These are phyloP conservation scores for Paramarasmius palmivorus DNA, from an alignment of 1,284 basidiomycete genomes.

Conservation along the genomic window DNA sequence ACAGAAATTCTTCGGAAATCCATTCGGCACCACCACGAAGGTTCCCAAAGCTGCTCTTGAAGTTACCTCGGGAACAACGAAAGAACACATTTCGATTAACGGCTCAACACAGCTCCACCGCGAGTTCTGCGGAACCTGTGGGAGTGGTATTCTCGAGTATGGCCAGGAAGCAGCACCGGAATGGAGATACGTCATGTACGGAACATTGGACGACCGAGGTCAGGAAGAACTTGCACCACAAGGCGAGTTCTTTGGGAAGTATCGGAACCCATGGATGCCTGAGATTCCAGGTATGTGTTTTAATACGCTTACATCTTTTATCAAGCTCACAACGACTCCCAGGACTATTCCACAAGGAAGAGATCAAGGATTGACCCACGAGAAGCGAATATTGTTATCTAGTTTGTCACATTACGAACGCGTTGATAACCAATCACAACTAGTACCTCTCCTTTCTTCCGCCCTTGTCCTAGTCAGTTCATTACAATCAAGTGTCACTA, in stretches of 20 bases:
- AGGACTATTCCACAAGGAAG: constrained; percentile 1
- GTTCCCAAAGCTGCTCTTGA: constrained; percentile 2
- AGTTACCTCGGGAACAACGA: not conserved
- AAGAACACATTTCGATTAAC: constrained; percentile 6
- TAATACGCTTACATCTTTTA: not conserved
- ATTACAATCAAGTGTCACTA: too few relatives aligned
- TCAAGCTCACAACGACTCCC: not conserved
- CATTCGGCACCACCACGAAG: constrained; percentile 6
- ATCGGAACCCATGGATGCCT: constrained; percentile 5
- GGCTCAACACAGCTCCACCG: constrained; percentile 4
- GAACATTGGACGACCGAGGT: constrained; percentile 1
- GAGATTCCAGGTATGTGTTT: constrained; percentile 3
- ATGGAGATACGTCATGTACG: constrained; percentile 6
- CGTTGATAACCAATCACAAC: too few relatives aligned
- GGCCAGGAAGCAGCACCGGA: constrained; percentile 3
- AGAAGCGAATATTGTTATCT: too few relatives aligned
- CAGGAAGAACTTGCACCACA: constrained; percentile 9
- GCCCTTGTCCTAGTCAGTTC: too few relatives aligned
- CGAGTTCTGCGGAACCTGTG: constrained; percentile 6
- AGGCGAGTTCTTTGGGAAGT: constrained; percentile 9
- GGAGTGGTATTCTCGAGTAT: constrained; percentile 7
- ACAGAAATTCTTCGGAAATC: constrained; percentile 5
- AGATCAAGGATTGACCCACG: constrained; percentile 4
- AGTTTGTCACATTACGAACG: too few relatives aligned
- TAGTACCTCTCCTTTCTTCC: too few relatives aligned